Base-by-base conservation (phyloP, 371 early-diverging fungal genomes). In the Phascolomyces articulosus region DNA sequence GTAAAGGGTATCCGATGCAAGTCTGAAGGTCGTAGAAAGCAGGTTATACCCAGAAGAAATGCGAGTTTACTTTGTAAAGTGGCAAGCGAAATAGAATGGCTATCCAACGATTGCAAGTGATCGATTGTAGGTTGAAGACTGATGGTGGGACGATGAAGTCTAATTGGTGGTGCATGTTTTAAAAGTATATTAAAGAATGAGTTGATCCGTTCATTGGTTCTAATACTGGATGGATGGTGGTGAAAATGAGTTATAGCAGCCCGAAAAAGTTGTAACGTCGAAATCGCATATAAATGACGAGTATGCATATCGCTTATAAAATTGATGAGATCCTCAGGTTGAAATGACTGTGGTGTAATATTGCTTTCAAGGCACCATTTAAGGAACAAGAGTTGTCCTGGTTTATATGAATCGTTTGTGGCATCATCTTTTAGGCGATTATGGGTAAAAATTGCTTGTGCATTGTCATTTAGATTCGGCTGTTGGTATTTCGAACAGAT, bases 21-120 rank as follows among this genome's bases (percentile, higher is more conserved):
- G 29, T 63, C 57, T 10, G 64, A 63, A 4, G 64, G 64, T 13
- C 64, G 38, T 23, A 63, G 49, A 29, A 63, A 57, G 27, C 4
- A 40, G 24, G 54, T 29, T 10, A 63, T 24, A 49, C 26, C 57
- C 7, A 63, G 29, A 7, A 63, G 34, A 29, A 63, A 63, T n/a
- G 57, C 64, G 44, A 13, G 18, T 31, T 40, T 44, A 0, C 16
- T 55, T 63, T 28, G 55, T 29, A 27, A 34, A 47, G 20, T 18
- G 23, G 13, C 9, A 40, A 29, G 11, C 4, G 41, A 20, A 26
- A 28, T 40, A 47, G 54, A 18, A 23, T 16, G 55, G 24, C 11
- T 21, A n/a, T 15, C 26, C 38, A 47, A 24, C 8, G 54, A 34
- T 11, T 15, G 13, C 31, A 57, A 38, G 27, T 47, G 31, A 10